Base-by-base conservation (phyloP, 1,284 basidiomycete genomes). In the Agroathelia rolfsii region DNA sequence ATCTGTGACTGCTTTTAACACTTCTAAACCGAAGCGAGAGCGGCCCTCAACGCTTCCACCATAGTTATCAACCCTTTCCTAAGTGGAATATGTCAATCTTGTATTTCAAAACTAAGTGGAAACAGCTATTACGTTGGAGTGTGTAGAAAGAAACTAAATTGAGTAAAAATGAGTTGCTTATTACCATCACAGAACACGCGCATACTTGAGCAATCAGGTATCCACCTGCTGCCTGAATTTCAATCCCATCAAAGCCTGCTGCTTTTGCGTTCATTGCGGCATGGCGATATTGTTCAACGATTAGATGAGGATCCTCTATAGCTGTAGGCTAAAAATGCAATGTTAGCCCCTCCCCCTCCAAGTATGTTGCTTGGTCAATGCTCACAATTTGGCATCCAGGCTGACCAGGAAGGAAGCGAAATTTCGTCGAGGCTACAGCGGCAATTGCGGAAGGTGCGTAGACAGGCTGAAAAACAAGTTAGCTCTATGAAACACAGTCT, bases 191-290 rank as follows among this genome's bases (percentile, higher is more conserved):
- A 26, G 9, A 17, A 12, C n/a, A 9, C n/a, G 26, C 9, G 19
- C 14, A 5, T n/a, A n/a, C n/a, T 17, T 27, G 9, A 17, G 10
- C 14, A 9, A 5, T 11, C 3, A 14, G 18, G 1, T 27, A 29
- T 18, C 12, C 17, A 18, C 20, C 23, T 5, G 11, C 10, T 14
- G 22, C 12, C 9, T 8, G 19, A n/a, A 6, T 3, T 9, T 9
- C 76, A 19, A 78, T 66, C 20, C 65, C 66, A 40, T 71, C 68
- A 38, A 68, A 66, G 0, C 67, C 68, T 19, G 65, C 65, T 38
- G 55, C 53, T 17, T 62, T 52, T 15, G 66, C 63, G 31, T 59
- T 59, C 30, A 49, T 41, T 3, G 65, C 62, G 0, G 64, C 61
- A 14, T 55, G 42, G 9, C 39, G 48, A 46, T 61, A 71, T 28